Percentiles rank a stretch among this genome's conserved stretches.
phyloP scores from a whole-genome alignment of 129 eudicot species.

The Deinandra increscens region DNA sequence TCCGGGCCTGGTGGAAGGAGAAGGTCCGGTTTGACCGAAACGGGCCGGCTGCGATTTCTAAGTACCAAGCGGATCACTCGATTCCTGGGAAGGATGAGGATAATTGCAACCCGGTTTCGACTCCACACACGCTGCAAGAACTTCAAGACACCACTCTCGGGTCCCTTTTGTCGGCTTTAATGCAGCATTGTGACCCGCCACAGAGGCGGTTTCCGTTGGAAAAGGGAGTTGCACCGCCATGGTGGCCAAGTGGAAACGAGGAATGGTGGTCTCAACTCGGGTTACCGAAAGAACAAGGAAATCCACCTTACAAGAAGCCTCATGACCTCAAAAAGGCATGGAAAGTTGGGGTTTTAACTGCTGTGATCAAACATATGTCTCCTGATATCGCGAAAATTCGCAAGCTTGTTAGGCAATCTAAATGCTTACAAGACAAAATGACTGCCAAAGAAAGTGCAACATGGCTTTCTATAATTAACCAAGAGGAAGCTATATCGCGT shows the following conservation, averaged over 20 bases:
- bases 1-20: constrained; percentile 90
- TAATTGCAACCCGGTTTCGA: constrained; percentile 33
- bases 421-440: constrained; percentile 82
- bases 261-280: constrained; percentile 73
- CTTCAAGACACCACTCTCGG: constrained; percentile 83
- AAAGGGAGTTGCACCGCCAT: constrained; percentile 75
- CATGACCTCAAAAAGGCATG: constrained; percentile 76
- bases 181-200: constrained; percentile 82
- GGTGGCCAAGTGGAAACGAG: constrained; percentile 85
- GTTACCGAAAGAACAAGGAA: constrained; percentile 62
- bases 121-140: constrained; percentile 71
- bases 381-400: constrained; percentile 71
- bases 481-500: constrained; percentile 56
- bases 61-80: constrained; percentile 58
- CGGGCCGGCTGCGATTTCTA: constrained; percentile 84
- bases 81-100: constrained; percentile 54
- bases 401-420: constrained; percentile 73
- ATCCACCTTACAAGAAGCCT: constrained; percentile 81
- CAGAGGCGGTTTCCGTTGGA: constrained; percentile 80
- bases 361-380: constrained; percentile 75
- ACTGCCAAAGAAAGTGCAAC: constrained; percentile 80
- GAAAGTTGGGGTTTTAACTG: constrained; percentile 72
- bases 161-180: constrained; percentile 68
- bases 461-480: constrained; percentile 68
- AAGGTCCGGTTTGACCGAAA: constrained; percentile 78